Evolutionary conservation across 2,329 filamentous ascomycete species (phyloP), one percentile per base, ranked within the genome.

Genomic region (Penicillium sp.): DNA sequence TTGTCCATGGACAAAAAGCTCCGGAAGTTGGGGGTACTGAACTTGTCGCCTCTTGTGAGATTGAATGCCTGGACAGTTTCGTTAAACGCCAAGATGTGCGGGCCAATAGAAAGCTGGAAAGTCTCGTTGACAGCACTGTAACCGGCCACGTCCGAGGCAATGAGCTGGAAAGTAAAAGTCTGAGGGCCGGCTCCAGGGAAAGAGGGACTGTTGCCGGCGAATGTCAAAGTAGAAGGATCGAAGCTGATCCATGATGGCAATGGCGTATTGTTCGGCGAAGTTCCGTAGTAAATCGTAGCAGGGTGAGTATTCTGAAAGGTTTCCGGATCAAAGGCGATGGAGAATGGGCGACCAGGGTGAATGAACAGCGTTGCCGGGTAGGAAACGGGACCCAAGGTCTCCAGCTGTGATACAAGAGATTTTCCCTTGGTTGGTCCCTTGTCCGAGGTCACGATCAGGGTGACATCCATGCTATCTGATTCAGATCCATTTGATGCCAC

Each of bases 221-320:
- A 95, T 0, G 78, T 79, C 35, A 95, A 73, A 0, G 71, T 77
- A 2, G 67, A 67, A 1, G 80, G 66, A 60, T 94, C 81, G 63
- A 96, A 96, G n/a, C 75, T 74, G 40, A 95, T 76, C 91, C 91
- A 96, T 0, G 90, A 86, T 18, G 91, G 91, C 31, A 96, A 74
- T 31, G 91, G 90, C n/a, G 88, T 89, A 63, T 89, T 88, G 63
- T 92, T 82, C 5, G 78, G 79, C 4, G 89, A 87, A 3, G 87
- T 84, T 8, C 89, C 89, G 66, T 94, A 92, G 69, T 91, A 95
- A 51, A 74, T 74, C 22, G 84, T 83, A 45, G 85, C 78, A 14
- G 72, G 70, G 3, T 77, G 73, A 0, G 74, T 71, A 38, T 80
- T 72, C n/a, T 75, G 75, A 67, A 95, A 95, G 0, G 87, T 89